These are phyloP conservation scores for Cadophora sp. DNA, from an alignment of 2,329 filamentous ascomycete genomes.

Conservation along the genomic window DNA sequence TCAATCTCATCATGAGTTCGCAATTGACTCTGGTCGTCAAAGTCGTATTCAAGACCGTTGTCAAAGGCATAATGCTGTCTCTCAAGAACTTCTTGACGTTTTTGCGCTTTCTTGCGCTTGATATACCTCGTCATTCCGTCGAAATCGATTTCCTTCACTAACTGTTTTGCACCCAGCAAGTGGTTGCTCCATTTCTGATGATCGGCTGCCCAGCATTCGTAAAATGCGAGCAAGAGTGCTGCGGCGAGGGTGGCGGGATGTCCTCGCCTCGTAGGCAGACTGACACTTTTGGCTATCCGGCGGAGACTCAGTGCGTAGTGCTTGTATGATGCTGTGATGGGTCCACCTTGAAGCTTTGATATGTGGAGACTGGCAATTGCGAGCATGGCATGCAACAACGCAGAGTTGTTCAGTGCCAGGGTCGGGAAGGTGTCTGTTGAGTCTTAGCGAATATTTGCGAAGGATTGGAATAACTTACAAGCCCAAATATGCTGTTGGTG, in stretches of 20 bases:
- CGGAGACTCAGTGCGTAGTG: slow-evolving; percentile 90
- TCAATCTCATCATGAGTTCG: slow-evolving; percentile 52
- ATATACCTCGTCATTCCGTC: slow-evolving; percentile 74
- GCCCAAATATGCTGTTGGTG: slow-evolving; percentile 71
- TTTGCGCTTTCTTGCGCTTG: slow-evolving; percentile 62
- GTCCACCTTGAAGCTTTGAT: slow-evolving; percentile 76
- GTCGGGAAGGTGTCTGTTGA: slow-evolving; percentile 78
- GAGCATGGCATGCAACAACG: slow-evolving; percentile 87
- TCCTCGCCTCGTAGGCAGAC: slow-evolving; percentile 69
- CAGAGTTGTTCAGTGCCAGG: slow-evolving; percentile 83
- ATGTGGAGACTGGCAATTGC: slow-evolving; percentile 88
- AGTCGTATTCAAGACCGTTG: slow-evolving; percentile 8
- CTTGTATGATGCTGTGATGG: slow-evolving; percentile 81
- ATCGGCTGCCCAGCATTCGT: slow-evolving; percentile 93
- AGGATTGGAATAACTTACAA: slow-evolving; percentile 50
- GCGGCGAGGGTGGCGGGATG: slow-evolving; percentile 87
- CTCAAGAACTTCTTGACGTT: slow-evolving; percentile 33
- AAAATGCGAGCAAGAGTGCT: slow-evolving; percentile 85
- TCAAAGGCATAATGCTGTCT: slow-evolving; percentile 37
- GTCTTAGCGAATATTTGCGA: slow-evolving; percentile 2
- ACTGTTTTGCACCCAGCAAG: slow-evolving; percentile 80
- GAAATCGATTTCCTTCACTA: slow-evolving; percentile 84
- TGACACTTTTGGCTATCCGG: slow-evolving; percentile 77
- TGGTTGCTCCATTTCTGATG: slow-evolving; percentile 97
- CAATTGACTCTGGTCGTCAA: slow-evolving; percentile 29